A percentile compares a stretch with the other conserved stretches of the same genome.
Conservation (phyloP, 176 grass and related monocot species). For the Eleusine indica region DNA sequence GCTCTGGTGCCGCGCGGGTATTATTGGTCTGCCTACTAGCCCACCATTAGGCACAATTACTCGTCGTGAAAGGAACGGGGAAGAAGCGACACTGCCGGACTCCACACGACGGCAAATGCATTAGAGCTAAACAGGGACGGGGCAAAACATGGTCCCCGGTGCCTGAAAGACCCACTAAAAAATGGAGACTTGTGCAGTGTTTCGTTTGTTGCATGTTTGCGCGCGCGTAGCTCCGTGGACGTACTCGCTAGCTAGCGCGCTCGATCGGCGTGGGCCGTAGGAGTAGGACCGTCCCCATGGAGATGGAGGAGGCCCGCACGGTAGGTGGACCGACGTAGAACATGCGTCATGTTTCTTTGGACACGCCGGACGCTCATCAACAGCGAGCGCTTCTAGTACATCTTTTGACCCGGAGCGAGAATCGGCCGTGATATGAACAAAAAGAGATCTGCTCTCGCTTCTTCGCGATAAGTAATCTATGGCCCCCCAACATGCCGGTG, state of each 20-base stretch:
- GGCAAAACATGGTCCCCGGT: neutral
- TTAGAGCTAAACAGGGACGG: neutral
- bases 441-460: neutral
- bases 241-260: neutral
- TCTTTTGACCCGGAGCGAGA: neutral
- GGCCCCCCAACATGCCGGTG: neutral
- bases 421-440: neutral
- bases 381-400: neutral
- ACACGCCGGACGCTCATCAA: neutral
- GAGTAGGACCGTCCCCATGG: conserved; percentile 29
- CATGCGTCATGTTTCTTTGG: conserved; percentile 31
- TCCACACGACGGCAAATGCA: neutral
- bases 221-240: neutral
- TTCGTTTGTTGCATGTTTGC: neutral
- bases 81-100: neutral
- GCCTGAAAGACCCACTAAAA: neutral
- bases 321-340: conserved; percentile 24
- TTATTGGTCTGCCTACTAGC: neutral
- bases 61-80: neutral
- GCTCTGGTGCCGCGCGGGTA: neutral
- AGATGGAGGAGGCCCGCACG: conserved; percentile 29
- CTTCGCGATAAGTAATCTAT: conserved; percentile 1
- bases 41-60: neutral
- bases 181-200: neutral
- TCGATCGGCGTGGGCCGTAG: conserved; percentile 16